phyloP scores from a whole-genome alignment of 2,329 filamentous ascomycete genomes.

The Penicillium sp. region DNA sequence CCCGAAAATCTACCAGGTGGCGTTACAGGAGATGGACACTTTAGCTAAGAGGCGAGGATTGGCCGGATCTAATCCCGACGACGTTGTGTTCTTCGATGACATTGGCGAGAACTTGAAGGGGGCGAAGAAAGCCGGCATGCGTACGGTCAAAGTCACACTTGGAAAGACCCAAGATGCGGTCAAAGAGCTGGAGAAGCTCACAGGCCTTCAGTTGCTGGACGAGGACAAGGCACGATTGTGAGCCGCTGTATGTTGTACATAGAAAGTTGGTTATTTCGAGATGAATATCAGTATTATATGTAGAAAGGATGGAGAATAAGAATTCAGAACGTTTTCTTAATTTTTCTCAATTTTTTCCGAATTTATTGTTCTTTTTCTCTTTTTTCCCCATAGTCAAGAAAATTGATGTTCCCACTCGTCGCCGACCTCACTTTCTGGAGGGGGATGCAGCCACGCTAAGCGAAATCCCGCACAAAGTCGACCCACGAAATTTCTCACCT shows the following conservation, averaged over 20 bases:
- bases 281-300: not conserved
- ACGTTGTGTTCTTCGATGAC: conserved; percentile 87
- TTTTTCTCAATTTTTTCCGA: not conserved
- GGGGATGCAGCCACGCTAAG: conserved; percentile 40
- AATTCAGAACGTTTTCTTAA: conserved; percentile 3
- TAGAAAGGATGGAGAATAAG: not conserved
- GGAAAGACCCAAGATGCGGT: conserved; percentile 79
- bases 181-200: conserved; percentile 70
- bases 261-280: not conserved
- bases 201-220: conserved; percentile 57
- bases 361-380: not conserved
- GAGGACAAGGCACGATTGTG: conserved; percentile 37
- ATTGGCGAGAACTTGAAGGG: conserved; percentile 91
- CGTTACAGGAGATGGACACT: conserved; percentile 64
- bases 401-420: conserved; percentile 29
- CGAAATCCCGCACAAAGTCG: conserved; percentile 43
- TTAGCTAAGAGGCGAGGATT: conserved; percentile 58
- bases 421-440: conserved; percentile 36
- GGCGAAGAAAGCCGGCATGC: conserved; percentile 69
- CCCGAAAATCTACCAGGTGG: conserved; percentile 72
- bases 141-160: conserved; percentile 79
- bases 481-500: conserved; percentile 30
- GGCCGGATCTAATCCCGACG: conserved; percentile 56
- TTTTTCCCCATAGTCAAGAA: not conserved
- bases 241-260: not conserved